Base-by-base conservation (phyloP, 805 yeast genomes). In the Osmozyma mogii region DNA sequence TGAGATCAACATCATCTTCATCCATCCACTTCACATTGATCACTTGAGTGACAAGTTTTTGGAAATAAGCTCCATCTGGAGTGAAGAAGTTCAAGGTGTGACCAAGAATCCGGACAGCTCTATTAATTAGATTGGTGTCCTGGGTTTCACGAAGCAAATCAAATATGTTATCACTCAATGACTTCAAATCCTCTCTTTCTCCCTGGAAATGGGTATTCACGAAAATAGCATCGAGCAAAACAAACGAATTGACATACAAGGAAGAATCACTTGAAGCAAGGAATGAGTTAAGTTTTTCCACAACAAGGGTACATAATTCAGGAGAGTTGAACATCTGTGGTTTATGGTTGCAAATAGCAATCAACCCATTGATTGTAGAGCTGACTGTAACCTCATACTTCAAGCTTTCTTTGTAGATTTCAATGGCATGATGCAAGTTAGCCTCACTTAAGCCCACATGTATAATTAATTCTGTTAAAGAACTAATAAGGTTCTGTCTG, bases 201-300 rank as follows among this genome's bases (percentile, higher is more conserved):
- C 36, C 37, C 12, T 5, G 22, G 15, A 28, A 30, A 4, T 20
- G 9, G 1, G 33, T 29, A 10, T 31, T 25, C 20, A 28, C 28
- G 18, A 33, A 35, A 15, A 37, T 31, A 9, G 32, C 27, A 20
- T 30, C 36, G 17, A 52, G 33, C 10, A 53, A 39, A 15, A 33
- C 33, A 27, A 52, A 46, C 4, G 58, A 42, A 5, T 32, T 27
- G n/a, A 38, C 22, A 27, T 46, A 47, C 16, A 53, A 38, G 4
- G 51, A 25, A 8, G 54, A 51, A 32, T 56, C 59, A 16, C 49
- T 49, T 1, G 59, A 53, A 4, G 43, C 32, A n/a, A 55, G 32
- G 22, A 50, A 49, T 0, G 35, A 22, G 15, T 36, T 30, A 10
- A 53, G 35, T 29, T 40, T 47, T 2, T 23, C 34, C 8, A 56